Percentiles rank a stretch among this genome's conserved stretches.
Conservation (phyloP, 176 grass and related monocot genomes). For the Carex littledalei region DNA sequence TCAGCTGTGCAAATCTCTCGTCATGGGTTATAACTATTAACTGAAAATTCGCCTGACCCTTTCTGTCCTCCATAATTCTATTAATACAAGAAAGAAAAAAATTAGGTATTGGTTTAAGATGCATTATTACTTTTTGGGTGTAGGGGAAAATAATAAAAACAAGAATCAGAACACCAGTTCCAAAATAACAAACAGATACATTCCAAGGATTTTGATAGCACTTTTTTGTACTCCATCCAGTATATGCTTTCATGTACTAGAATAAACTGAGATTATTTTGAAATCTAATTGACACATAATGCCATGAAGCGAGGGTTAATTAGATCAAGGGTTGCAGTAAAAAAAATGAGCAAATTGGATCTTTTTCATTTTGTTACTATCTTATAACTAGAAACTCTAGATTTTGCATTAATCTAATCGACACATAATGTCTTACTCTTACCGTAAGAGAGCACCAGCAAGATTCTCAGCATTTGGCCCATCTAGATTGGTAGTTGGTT, state of each 20-base stretch:
- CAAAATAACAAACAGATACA: not conserved
- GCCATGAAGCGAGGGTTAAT: not conserved
- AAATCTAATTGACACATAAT: not conserved
- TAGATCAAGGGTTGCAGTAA: not conserved
- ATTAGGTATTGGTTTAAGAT: not conserved
- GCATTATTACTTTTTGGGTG: not conserved
- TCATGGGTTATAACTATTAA: constrained; percentile 89
- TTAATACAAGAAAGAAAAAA: not conserved
- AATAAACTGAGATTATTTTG: not conserved
- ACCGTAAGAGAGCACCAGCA: constrained; percentile 79
- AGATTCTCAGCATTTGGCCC: constrained; percentile 89
- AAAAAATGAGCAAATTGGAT: not conserved
- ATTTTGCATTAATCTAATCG: too few species aligned
- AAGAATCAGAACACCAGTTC: not conserved
- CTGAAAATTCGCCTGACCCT: constrained; percentile 97
- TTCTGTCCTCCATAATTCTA: constrained; percentile 95
- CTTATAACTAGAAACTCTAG: not conserved
- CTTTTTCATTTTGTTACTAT: not conserved
- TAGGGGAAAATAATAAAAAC: not conserved
- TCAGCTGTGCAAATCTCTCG: constrained; percentile 94
- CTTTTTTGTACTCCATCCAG: not conserved
- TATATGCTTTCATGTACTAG: not conserved
- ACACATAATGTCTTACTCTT: constrained; percentile 18
- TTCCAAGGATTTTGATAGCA: not conserved
- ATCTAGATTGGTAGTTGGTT: constrained; percentile 95